These are phyloP conservation scores for Geotrichum australiense DNA, from an alignment of 1,139 yeast genomes.

Conservation along the genomic window DNA sequence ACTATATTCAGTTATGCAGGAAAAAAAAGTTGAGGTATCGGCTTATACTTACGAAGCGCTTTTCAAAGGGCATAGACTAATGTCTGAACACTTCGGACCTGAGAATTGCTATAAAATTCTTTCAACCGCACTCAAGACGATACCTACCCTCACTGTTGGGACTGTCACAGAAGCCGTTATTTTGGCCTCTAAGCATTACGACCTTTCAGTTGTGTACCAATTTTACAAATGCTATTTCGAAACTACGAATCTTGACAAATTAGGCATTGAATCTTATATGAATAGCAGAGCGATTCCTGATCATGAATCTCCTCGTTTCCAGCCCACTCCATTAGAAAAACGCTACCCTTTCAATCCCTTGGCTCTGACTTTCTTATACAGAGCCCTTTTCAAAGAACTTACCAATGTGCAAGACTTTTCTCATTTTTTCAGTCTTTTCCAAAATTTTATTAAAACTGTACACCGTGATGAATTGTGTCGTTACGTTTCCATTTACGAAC, in stretches of 20 bases:
- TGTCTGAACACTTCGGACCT: conserved; percentile 20
- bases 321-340: conserved; percentile 1
- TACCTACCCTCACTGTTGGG: conserved; percentile 16
- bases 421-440: conserved; percentile 8
- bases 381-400: conserved; percentile 4
- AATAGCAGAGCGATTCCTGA: conserved; percentile 10
- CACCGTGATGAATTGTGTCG: background rate
- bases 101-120: conserved; percentile 25
- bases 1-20: conserved; percentile 23
- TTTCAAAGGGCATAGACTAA: conserved; percentile 24
- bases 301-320: conserved; percentile 3
- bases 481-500: background rate
- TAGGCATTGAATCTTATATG: conserved; percentile 16
- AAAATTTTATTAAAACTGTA: background rate
- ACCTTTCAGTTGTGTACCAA: conserved; percentile 20
- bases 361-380: conserved; percentile 14
- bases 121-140: conserved; percentile 17
- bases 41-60: conserved; percentile 19
- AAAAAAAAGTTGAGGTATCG: conserved; percentile 20
- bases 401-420: conserved; percentile 4
- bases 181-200: conserved; percentile 22
- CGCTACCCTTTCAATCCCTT: conserved; percentile 12
- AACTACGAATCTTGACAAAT: conserved; percentile 7
- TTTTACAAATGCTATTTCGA: conserved; percentile 20
- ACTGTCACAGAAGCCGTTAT: conserved; percentile 22